These are phyloP conservation scores for Akebia trifoliata DNA, from an alignment of 164 flowering plant species.

Conservation along the genomic window DNA sequence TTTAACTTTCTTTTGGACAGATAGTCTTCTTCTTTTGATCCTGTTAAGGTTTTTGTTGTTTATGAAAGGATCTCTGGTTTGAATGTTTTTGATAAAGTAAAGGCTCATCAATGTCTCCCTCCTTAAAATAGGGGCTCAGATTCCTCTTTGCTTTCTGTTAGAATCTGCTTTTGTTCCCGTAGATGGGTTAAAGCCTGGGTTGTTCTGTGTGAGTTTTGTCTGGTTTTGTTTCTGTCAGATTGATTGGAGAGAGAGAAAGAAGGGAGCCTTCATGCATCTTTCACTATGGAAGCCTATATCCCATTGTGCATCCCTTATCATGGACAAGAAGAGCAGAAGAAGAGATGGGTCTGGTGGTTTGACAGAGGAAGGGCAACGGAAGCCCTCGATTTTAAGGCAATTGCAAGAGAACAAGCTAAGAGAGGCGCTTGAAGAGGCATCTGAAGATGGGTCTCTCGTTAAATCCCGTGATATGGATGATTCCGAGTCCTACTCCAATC, in stretches of 20 bases:
- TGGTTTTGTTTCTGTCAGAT: constrained; percentile 11
- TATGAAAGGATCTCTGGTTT: not conserved
- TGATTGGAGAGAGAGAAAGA: not conserved
- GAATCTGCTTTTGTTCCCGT: constrained; percentile 2
- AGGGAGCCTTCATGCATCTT: constrained; percentile 45
- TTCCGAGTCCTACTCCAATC: constrained; percentile 34
- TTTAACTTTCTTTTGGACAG: not conserved
- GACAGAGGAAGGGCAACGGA: constrained; percentile 33
- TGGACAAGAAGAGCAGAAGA: constrained; percentile 66
- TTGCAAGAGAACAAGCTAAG: constrained; percentile 79
- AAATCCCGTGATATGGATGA: constrained; percentile 64
- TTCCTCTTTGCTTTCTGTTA: constrained; percentile 1
- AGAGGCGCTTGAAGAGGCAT: constrained; percentile 90
- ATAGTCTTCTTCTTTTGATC: not conserved
- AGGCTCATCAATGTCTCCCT: constrained; percentile 7
- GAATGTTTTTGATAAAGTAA: not conserved
- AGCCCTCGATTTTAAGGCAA: constrained; percentile 50
- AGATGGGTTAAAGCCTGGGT: constrained; percentile 9
- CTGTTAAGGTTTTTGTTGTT: not conserved
- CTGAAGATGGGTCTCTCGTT: constrained; percentile 78
- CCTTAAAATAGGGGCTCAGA: constrained; percentile 1
- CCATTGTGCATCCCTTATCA: constrained; percentile 73
- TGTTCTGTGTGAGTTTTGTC: constrained; percentile 2
- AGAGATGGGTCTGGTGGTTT: constrained; percentile 51
- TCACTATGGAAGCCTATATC: constrained; percentile 88